These are phyloP conservation scores for Pyrenophora graminea DNA, from an alignment of 2,329 filamentous ascomycete species.

Conservation along the genomic window DNA sequence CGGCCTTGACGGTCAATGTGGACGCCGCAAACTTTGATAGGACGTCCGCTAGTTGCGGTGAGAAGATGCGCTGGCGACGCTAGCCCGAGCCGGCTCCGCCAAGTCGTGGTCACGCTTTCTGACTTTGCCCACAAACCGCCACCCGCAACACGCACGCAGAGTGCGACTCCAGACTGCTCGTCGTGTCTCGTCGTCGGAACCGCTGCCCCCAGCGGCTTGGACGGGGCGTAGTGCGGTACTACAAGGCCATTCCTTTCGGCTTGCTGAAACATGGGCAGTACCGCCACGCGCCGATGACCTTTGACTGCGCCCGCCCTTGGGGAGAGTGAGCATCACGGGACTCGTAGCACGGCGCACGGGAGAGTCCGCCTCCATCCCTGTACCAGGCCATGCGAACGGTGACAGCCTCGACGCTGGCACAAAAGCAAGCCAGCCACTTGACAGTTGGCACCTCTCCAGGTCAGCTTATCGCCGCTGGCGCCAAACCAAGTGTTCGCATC, in stretches of 20 bases:
- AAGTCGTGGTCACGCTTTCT: conserved; percentile 37
- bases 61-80: conserved; percentile 45
- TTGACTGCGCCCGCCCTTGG: background rate
- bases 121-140: conserved; percentile 30
- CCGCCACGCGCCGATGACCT: too few relatives aligned
- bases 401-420: conserved; percentile 31
- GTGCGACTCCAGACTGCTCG: conserved; percentile 19
- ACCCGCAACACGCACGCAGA: conserved; percentile 27
- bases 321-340: conserved; percentile 29
- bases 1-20: conserved; percentile 42
- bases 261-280: conserved; percentile 37
- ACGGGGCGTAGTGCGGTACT: conserved; percentile 25
- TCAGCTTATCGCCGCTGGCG: conserved; percentile 38
- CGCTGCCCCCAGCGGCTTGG: conserved; percentile 31
- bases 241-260: conserved; percentile 29
- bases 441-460: conserved; percentile 17
- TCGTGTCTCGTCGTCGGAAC: conserved; percentile 30
- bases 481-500: conserved; percentile 45
- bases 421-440: conserved; percentile 30
- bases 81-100: conserved; percentile 22
- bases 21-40: conserved; percentile 38
- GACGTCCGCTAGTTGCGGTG: conserved; percentile 40
- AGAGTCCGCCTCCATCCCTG: conserved; percentile 30
- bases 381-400: conserved; percentile 41
- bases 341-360: conserved; percentile 28